Evolutionary conservation across 2,329 filamentous ascomycete genomes (phyloP).

Genomic region (Venturia oleaginea): DNA sequence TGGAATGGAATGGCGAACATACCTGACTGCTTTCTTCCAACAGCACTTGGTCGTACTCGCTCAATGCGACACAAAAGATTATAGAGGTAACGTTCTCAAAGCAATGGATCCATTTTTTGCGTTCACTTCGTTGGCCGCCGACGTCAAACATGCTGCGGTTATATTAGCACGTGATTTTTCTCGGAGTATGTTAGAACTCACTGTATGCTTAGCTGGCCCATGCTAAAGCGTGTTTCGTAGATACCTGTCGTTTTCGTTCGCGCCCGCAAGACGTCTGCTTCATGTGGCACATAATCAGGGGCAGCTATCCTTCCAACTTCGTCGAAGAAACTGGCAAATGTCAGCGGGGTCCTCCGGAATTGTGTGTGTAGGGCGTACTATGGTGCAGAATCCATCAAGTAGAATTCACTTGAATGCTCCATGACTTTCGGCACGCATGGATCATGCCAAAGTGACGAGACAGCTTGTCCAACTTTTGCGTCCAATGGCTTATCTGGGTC

Average conservation of each 20-base stretch:
- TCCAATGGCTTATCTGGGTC: conserved; percentile 83
- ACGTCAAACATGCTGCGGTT: conserved; percentile 90
- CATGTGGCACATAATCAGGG: conserved; percentile 79
- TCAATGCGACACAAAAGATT: conserved; percentile 96
- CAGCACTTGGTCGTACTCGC: conserved; percentile 95
- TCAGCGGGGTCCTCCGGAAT: conserved; percentile 16
- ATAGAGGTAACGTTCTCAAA: conserved; percentile 99
- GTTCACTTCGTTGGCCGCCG: conserved; percentile 89
- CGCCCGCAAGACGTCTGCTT: conserved; percentile 90
- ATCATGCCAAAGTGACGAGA: conserved; percentile 84
- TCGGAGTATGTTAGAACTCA: conserved; percentile 41
- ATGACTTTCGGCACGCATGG: conserved; percentile 72
- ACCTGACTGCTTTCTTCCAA: conserved; percentile 97
- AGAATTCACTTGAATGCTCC: conserved; percentile 95
- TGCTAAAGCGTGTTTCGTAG: conserved; percentile 96
- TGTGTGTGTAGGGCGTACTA: conserved; percentile 56
- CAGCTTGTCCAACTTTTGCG: conserved; percentile 67
- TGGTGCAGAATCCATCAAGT: conserved; percentile 97
- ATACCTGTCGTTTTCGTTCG: conserved; percentile 98
- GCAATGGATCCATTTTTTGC: conserved; percentile 99
- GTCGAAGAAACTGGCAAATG: conserved; percentile 73
- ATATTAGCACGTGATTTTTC: conserved; percentile 22
- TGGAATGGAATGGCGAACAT: conserved; percentile 24
- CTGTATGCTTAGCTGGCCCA: conserved; percentile 99
- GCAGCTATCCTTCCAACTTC: conserved; percentile 78